These are phyloP conservation scores for Cryphonectria carpinicola DNA, from an alignment of 2,329 filamentous ascomycete genomes.

Conservation along the genomic window DNA sequence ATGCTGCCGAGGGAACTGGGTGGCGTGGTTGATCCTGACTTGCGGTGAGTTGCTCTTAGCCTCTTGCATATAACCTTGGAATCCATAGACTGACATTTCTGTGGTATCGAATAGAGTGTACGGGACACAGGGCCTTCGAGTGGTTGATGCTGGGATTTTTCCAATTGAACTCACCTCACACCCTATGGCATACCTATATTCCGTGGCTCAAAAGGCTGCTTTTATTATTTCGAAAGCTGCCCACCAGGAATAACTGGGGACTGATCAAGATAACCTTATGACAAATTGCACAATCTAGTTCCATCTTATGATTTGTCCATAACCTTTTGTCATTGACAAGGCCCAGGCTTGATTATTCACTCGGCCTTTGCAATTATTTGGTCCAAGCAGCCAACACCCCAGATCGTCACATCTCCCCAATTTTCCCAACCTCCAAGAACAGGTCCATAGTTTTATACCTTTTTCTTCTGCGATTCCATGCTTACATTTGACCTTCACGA, in stretches of 20 bases:
- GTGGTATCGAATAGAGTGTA: conserved; percentile 22
- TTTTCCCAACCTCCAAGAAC: not conserved
- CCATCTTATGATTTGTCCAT: not conserved
- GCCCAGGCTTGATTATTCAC: not conserved
- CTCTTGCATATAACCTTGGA: not conserved
- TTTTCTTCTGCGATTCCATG: not conserved
- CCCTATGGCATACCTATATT: conserved; percentile 34
- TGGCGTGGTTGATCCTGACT: conserved; percentile 15
- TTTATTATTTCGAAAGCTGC: conserved; percentile 31
- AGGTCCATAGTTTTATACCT: not conserved
- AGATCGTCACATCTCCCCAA: not conserved
- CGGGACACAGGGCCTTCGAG: conserved; percentile 31
- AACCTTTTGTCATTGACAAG: not conserved
- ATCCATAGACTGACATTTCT: not conserved
- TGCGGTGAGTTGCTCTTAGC: conserved; percentile 26
- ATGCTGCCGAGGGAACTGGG: conserved; percentile 14
- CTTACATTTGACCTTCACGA: not conserved
- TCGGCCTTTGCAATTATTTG: not conserved
- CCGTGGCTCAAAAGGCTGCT: conserved; percentile 32
- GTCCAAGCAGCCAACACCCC: not conserved
- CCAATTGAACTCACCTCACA: conserved; percentile 32
- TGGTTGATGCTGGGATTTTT: conserved; percentile 34
- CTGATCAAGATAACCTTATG: not conserved
- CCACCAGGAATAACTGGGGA: too few relatives aligned
- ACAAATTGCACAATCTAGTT: not conserved